Conservation (phyloP, 192 early-diverging fungal species). For the Pilobolus umbonatus region DNA sequence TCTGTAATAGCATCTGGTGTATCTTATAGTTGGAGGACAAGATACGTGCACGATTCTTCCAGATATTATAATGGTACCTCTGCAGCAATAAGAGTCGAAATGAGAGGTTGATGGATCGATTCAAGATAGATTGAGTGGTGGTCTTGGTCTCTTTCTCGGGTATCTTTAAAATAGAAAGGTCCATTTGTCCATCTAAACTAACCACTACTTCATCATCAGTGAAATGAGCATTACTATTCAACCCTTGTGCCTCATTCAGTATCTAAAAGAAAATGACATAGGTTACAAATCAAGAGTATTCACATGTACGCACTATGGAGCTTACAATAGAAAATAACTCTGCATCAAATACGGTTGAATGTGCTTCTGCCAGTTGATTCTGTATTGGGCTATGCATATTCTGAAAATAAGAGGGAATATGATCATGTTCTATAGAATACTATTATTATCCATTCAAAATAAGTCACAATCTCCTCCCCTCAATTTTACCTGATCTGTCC, state of each 20-base stretch:
- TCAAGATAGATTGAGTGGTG: slow-evolving; percentile 9
- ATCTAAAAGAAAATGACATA: slow-evolving; percentile 13
- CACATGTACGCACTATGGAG: not conserved
- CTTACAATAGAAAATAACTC: slow-evolving; percentile 42
- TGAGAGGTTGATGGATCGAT: slow-evolving; percentile 19
- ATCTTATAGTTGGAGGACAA: slow-evolving; percentile 20
- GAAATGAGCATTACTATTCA: slow-evolving; percentile 20
- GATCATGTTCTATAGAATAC: not conserved
- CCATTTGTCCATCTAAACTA: slow-evolving; percentile 27
- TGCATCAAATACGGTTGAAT: slow-evolving; percentile 42
- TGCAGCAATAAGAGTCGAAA: slow-evolving; percentile 29
- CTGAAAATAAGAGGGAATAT: not conserved
- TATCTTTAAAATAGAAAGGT: slow-evolving; percentile 19
- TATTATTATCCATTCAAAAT: not conserved
- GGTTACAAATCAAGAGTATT: not conserved
- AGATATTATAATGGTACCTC: slow-evolving; percentile 25
- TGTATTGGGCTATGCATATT: slow-evolving; percentile 13
- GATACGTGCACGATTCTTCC: slow-evolving; percentile 20
- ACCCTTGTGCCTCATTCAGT: slow-evolving; percentile 25
- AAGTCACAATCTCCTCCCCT: not conserved
- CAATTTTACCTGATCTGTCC: slow-evolving; percentile 1
- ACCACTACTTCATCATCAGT: slow-evolving; percentile 26
- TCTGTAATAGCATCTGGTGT: slow-evolving; percentile 12
- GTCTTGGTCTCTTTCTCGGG: not conserved
- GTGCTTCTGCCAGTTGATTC: slow-evolving; percentile 37